A percentile compares a stretch with the other conserved stretches of the same genome.
These are phyloP conservation scores for Talaromyces sp. DNA, from an alignment of 2,329 filamentous ascomycete species.

Conservation along the genomic window DNA sequence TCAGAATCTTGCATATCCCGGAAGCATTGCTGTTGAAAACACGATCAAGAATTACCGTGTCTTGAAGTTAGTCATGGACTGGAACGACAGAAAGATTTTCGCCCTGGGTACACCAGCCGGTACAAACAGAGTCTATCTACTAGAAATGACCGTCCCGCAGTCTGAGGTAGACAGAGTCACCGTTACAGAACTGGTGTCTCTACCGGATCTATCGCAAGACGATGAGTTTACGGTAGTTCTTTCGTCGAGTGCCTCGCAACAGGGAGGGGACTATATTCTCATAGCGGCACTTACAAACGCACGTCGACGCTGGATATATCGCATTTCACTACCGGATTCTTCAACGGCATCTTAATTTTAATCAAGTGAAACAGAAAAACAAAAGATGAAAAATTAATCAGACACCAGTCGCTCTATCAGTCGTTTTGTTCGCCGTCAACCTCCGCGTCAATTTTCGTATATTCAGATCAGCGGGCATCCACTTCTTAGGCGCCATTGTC, in stretches of 20 bases:
- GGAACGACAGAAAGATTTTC: slow-evolving; percentile 25
- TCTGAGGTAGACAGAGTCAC: slow-evolving; percentile 14
- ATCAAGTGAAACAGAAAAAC: not conserved
- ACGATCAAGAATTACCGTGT: slow-evolving; percentile 31
- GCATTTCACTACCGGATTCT: slow-evolving; percentile 23
- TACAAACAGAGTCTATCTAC: slow-evolving; percentile 26
- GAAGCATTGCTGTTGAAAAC: slow-evolving; percentile 19
- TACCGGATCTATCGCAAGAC: slow-evolving; percentile 18
- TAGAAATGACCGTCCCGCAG: slow-evolving; percentile 25
- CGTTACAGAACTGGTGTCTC: slow-evolving; percentile 5
- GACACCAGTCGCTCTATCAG: slow-evolving; percentile 8
- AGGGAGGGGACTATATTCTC: slow-evolving; percentile 23
- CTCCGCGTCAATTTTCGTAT: slow-evolving; percentile 11
- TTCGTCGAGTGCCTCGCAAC: not conserved
- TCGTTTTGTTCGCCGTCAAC: slow-evolving; percentile 5
- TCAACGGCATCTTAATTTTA: slow-evolving; percentile 20
- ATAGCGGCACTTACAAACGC: slow-evolving; percentile 27
- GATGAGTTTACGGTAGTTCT: slow-evolving; percentile 16
- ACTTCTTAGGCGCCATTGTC: slow-evolving; percentile 23
- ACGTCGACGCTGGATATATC: slow-evolving; percentile 28
- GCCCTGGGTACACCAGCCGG: slow-evolving; percentile 27
- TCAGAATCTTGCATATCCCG: slow-evolving; percentile 20
- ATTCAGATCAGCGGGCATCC: slow-evolving; percentile 8
- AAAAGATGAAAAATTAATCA: slow-evolving; percentile 16
- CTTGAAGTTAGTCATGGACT: slow-evolving; percentile 28